Percentiles rank a stretch among this genome's conserved stretches.
phyloP scores from a whole-genome alignment of 139 green algal species.

The Edaphochlamys debaryana region DNA sequence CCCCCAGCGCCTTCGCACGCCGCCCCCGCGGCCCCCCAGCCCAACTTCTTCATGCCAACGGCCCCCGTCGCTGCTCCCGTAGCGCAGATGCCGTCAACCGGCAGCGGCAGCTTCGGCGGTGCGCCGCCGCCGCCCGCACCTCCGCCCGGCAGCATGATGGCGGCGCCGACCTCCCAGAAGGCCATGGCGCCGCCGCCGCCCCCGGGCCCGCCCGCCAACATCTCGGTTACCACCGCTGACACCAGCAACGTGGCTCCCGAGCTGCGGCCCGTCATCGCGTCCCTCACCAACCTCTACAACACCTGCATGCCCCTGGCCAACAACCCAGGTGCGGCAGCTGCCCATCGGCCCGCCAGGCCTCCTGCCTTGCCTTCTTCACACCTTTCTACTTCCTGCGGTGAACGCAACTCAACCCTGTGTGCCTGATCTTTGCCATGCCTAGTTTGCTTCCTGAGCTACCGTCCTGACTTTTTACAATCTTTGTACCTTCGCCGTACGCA shows the following conservation, averaged over 20 bases:
- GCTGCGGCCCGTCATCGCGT: constrained; percentile 71
- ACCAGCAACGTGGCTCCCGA: constrained; percentile 70
- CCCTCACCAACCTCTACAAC: constrained; percentile 80
- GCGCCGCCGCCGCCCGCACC: neutral
- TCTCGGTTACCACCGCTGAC: constrained; percentile 76
- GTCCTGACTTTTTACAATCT: too few species aligned
- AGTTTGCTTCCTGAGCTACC: too few species aligned
- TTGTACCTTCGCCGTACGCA: too few species aligned
- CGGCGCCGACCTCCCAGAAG: constrained; percentile 21
- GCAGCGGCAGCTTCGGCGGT: constrained; percentile 9
- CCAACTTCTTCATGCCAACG: constrained; percentile 37
- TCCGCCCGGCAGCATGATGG: neutral
- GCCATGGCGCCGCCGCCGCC: constrained; percentile 63
- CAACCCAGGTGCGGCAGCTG: constrained; percentile 60
- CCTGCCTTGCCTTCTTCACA: too few species aligned
- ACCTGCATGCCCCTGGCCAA: constrained; percentile 62
- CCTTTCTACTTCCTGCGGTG: too few species aligned
- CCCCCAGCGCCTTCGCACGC: neutral
- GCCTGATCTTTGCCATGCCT: too few species aligned
- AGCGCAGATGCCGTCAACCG: neutral
- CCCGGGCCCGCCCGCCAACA: constrained; percentile 79
- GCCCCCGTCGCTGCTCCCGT: neutral
- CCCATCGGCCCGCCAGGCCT: too few species aligned
- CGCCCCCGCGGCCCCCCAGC: constrained; percentile 14
- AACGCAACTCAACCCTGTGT: too few species aligned